Evolutionary conservation across 768 basidiomycete species (phyloP), one percentile per base, ranked within the genome.

Genomic region (Suillus americanus): DNA sequence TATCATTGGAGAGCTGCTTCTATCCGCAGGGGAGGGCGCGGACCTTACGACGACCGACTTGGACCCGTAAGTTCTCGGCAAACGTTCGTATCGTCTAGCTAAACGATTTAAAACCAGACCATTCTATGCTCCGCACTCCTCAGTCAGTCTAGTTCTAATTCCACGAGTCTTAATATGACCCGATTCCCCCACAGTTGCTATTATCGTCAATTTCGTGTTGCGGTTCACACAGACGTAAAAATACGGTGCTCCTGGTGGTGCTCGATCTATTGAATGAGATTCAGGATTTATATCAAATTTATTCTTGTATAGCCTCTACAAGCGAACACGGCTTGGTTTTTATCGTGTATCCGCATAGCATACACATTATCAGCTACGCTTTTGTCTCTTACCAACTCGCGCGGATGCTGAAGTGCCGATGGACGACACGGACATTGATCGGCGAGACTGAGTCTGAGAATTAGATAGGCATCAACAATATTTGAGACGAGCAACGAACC

Each of bases 1-100:
- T 99, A 95, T 75, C 97, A 99, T 74, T 97, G 95, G 94, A 87
- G 97, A 67, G 97, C 97, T 8, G 86, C 88, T 33, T 92, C 95
- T 30, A 99, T 99, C 73, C 88, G 96, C 59, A 82, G 87, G 41
- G 93, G 97, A 55, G 94, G 95, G 12, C 85, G 92, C 64, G 96
- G 95, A 9, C 96, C 97, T 8, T 99, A 99, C 75, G 97, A 99
- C 71, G 97, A 99, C 77, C 85, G 97, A 62, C 76, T 97, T 60
- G 97, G 96, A 38, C 96, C 96, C 41, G 95, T 97, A 73, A 78
- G 95, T 88, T 59, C 50, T 18, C 46, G 60, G n/a, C 59, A 60
- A 46, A 41, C 53, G 60, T 57, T 68, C 64, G 50, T 67, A 61
- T 35, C 62, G 50, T 56, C 43, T 25, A 37, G 28, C 38, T 63